phyloP scores from a whole-genome alignment of 2,329 filamentous ascomycete genomes.

The Xylariaceae sp. region DNA sequence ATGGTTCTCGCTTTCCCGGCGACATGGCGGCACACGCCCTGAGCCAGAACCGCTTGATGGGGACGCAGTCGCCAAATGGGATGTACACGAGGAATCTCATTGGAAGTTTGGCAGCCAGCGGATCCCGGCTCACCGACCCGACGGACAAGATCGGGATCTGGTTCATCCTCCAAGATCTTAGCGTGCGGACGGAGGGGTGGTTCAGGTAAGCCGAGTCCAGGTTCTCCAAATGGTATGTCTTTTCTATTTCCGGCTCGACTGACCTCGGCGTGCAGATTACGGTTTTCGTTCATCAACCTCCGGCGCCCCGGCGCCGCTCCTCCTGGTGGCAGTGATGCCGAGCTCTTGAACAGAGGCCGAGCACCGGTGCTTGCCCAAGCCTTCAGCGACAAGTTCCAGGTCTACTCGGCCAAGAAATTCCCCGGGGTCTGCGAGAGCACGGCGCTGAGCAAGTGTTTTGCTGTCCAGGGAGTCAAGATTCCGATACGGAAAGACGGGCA shows the following conservation, averaged over 20 bases:
- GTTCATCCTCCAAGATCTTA: constrained; percentile 95
- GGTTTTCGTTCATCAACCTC: constrained; percentile 78
- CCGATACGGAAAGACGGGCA: constrained; percentile 82
- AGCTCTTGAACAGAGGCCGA: constrained; percentile 61
- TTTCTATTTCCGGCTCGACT: too few relatives aligned
- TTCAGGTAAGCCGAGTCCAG: too few relatives aligned
- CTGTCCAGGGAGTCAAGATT: constrained; percentile 90
- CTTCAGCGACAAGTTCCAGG: constrained; percentile 85
- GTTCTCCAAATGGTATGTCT: too few relatives aligned
- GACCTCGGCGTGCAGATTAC: constrained; percentile 48
- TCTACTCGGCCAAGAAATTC: constrained; percentile 97
- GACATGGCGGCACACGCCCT: constrained; percentile 30
- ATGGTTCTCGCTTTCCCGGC: constrained; percentile 25
- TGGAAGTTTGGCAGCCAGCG: constrained; percentile 82
- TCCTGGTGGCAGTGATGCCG: constrained; percentile 29
- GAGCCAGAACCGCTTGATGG: constrained; percentile 22
- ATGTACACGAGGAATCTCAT: constrained; percentile 97
- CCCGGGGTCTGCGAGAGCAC: constrained; percentile 96
- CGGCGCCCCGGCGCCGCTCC: constrained; percentile 40
- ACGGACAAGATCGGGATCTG: constrained; percentile 81
- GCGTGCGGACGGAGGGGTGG: constrained; percentile 82
- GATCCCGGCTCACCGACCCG: constrained; percentile 73
- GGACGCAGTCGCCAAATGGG: constrained; percentile 52
- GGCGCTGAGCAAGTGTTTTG: constrained; percentile 83
- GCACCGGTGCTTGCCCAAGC: constrained; percentile 77